These are phyloP conservation scores for Boletus rex-veris DNA, from an alignment of 768 basidiomycete genomes.

Conservation along the genomic window DNA sequence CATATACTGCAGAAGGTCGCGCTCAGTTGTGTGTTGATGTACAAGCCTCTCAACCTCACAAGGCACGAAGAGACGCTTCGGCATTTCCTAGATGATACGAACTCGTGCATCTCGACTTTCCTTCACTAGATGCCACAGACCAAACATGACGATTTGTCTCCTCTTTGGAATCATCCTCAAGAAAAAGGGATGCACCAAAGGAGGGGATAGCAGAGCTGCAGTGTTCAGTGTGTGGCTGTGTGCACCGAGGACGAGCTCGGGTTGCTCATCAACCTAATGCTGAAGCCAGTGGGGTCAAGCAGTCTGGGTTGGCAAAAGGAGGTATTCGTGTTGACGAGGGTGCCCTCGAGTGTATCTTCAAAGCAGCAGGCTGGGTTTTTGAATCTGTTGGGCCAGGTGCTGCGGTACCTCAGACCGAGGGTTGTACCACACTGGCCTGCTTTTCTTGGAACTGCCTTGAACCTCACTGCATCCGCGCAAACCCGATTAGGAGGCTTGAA, in stretches of 20 bases:
- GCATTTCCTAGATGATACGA: slow-evolving; percentile 90
- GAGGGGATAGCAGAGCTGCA: slow-evolving; percentile 66
- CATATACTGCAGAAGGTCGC: too few species aligned
- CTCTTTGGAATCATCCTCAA: slow-evolving; percentile 89
- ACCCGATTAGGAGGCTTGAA: slow-evolving; percentile 38
- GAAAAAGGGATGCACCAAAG: slow-evolving; percentile 62
- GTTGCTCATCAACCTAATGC: slow-evolving; percentile 83
- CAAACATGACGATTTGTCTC: slow-evolving; percentile 68
- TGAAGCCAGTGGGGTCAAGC: slow-evolving; percentile 58
- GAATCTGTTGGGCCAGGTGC: too few species aligned
- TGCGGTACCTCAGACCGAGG: slow-evolving; percentile 77
- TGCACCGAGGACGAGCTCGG: slow-evolving; percentile 73
- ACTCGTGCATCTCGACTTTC: slow-evolving; percentile 66
- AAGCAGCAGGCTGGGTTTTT: slow-evolving; percentile 80
- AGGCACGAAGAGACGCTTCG: too few species aligned
- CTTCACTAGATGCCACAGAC: slow-evolving; percentile 49
- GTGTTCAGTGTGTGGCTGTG: slow-evolving; percentile 61
- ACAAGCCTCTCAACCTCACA: too few species aligned
- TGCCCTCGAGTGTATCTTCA: slow-evolving; percentile 36
- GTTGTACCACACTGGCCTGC: slow-evolving; percentile 69
- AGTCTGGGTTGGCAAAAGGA: slow-evolving; percentile 21
- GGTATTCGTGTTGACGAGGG: slow-evolving; percentile 29
- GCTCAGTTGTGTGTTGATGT: too few species aligned
- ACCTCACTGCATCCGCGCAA: slow-evolving; percentile 66
- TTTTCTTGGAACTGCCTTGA: slow-evolving; percentile 66